Conservation (phyloP, 2,329 filamentous ascomycete species). For the Neofusicoccum parvum region DNA sequence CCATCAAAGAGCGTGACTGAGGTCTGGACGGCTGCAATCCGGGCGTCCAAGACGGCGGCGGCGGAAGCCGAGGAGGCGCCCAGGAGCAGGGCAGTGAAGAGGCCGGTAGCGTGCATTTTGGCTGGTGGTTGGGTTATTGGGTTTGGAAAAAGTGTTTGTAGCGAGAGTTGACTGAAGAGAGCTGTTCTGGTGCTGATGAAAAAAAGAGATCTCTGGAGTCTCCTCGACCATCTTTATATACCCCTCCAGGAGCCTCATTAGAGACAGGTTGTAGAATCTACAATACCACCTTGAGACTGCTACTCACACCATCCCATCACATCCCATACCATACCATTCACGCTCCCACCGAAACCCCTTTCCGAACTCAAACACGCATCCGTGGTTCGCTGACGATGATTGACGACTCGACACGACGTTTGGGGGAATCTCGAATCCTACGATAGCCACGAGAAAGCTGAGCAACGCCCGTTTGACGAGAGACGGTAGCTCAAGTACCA, state of each 20-base stretch:
- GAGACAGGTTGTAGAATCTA: background rate
- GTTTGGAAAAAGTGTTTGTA: background rate
- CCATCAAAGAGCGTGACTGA: background rate
- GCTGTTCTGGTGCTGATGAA: conserved; percentile 2
- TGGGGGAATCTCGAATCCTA: background rate
- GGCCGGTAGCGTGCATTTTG: background rate
- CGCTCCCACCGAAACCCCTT: background rate
- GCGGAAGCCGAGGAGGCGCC: background rate
- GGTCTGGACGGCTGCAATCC: rapidly evolving
- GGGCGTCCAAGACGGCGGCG: background rate
- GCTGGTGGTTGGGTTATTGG: background rate
- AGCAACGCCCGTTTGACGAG: background rate
- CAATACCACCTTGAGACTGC: background rate
- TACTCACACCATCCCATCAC: background rate
- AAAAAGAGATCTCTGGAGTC: background rate
- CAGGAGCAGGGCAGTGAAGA: background rate
- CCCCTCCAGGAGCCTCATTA: background rate
- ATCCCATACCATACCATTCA: background rate
- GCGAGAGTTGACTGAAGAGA: background rate
- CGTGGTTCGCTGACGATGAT: background rate
- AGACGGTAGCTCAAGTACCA: too few species aligned
- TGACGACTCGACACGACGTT: background rate
- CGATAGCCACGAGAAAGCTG: background rate
- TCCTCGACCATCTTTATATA: background rate
- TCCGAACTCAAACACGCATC: background rate